Conservation (phyloP, 192 early-diverging fungal genomes). For the Backusella sp. region DNA sequence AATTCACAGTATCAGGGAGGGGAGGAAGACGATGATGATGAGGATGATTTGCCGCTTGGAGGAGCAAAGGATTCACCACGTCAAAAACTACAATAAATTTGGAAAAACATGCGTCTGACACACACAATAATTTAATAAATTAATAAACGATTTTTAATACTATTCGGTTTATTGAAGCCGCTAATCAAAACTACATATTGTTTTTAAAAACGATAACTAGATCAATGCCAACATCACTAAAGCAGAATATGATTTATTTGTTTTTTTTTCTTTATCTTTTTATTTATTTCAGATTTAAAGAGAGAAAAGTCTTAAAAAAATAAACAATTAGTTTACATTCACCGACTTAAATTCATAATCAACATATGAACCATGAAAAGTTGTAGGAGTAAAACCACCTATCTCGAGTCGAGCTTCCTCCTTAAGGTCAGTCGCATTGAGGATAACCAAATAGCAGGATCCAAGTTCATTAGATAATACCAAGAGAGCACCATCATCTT, state of each 20-base stretch:
- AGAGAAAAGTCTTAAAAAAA: background rate
- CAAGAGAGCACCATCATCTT: conserved; percentile 59
- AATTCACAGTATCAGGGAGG: background rate
- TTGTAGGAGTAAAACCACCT: conserved; percentile 4
- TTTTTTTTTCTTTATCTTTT: no score
- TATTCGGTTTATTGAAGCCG: background rate
- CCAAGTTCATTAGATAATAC: conserved; percentile 37
- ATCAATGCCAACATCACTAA: no score
- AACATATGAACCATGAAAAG: conserved; percentile 23
- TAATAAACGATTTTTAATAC: background rate
- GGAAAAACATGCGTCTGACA: background rate
- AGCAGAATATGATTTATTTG: no score
- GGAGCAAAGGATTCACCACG: conserved; percentile 20
- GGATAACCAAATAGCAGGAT: conserved; percentile 42
- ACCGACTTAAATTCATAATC: conserved; percentile 17
- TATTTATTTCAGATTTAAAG: background rate
- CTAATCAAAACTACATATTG: background rate
- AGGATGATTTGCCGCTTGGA: conserved; percentile 35
- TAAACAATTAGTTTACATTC: background rate
- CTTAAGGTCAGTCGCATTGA: conserved; percentile 46
- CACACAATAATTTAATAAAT: background rate
- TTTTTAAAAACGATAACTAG: no score
- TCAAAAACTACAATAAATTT: background rate
- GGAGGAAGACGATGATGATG: conserved; percentile 31
- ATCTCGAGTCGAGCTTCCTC: conserved; percentile 50